Percentiles rank a stretch among this genome's conserved stretches.
These are phyloP conservation scores for Thecaphora frezii DNA, from an alignment of 1,284 basidiomycete species.

Conservation along the genomic window DNA sequence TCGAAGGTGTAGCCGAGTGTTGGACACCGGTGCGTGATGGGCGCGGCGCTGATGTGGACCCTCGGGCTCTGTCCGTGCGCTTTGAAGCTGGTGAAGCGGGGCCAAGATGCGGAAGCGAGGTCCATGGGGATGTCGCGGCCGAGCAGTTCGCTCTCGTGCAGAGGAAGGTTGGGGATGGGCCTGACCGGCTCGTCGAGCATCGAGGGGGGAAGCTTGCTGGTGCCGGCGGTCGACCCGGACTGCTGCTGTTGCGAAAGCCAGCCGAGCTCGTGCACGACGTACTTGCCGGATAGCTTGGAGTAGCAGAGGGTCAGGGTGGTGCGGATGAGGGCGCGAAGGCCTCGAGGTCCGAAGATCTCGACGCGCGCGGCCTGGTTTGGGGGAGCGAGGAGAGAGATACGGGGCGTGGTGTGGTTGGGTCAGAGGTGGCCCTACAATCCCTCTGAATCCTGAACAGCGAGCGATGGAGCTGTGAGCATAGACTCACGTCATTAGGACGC, in stretches of 20 bases:
- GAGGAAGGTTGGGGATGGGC: conserved; percentile 41
- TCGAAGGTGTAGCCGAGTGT: conserved; percentile 53
- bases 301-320: conserved; percentile 53
- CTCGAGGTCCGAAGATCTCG: conserved; percentile 50
- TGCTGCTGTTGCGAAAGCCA: conserved; percentile 30
- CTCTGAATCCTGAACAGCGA: no score
- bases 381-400: neutral
- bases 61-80: conserved; percentile 13
- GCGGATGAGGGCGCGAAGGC: conserved; percentile 48
- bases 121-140: conserved; percentile 48
- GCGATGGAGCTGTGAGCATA: neutral
- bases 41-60: conserved; percentile 50
- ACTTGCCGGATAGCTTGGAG: conserved; percentile 44
- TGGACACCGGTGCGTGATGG: conserved; percentile 53
- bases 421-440: neutral
- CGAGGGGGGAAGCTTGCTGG: conserved; percentile 9
- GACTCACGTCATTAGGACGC: neutral
- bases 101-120: conserved; percentile 39
- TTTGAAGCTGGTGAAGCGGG: conserved; percentile 32
- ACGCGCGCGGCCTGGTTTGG: conserved; percentile 23
- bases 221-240: neutral
- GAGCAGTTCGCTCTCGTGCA: conserved; percentile 44
- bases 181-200: conserved; percentile 15
- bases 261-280: conserved; percentile 54
- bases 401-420: no score